Percentiles rank a stretch among this genome's conserved stretches.
Conservation (phyloP, 352 stramenopile species). For the Phytophthora syringae region DNA sequence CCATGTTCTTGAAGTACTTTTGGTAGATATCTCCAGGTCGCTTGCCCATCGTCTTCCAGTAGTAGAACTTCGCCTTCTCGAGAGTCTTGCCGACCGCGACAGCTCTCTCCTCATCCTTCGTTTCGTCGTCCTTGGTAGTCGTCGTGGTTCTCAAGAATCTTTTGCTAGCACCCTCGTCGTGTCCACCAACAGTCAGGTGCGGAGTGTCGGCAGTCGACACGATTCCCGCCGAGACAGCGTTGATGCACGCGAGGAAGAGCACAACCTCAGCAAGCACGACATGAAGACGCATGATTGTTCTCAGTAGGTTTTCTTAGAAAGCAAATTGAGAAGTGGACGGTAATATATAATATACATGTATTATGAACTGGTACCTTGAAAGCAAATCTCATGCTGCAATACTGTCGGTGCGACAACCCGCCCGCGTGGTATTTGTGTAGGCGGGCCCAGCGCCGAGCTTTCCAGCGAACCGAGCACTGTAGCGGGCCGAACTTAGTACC, state of each 20-base stretch:
- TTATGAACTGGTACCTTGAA: too few relatives aligned
- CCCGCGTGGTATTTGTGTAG: too few relatives aligned
- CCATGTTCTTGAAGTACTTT: not conserved
- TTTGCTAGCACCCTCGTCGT: not conserved
- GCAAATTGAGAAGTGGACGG: not conserved
- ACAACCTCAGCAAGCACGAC: not conserved
- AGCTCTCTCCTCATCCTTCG: not conserved
- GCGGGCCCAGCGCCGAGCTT: too few relatives aligned
- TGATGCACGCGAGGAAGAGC: not conserved
- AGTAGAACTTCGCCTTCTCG: constrained; percentile 4
- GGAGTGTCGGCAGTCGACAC: not conserved
- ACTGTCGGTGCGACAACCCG: too few relatives aligned
- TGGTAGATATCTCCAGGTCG: not conserved
- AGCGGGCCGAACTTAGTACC: too few relatives aligned
- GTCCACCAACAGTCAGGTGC: not conserved
- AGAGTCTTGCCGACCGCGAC: not conserved
- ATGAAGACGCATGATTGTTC: not conserved
- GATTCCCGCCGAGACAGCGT: not conserved
- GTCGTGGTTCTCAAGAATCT: not conserved
- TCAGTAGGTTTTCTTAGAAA: too few relatives aligned
- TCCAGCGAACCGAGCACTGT: too few relatives aligned
- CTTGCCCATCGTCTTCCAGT: not conserved
- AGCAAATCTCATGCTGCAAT: too few relatives aligned
- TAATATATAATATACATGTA: too few relatives aligned
- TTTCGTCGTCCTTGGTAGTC: not conserved